A percentile compares a stretch with the other conserved stretches of the same genome.
These are phyloP conservation scores for Asterochloris erici DNA, from an alignment of 139 green algal genomes.

Conservation along the genomic window DNA sequence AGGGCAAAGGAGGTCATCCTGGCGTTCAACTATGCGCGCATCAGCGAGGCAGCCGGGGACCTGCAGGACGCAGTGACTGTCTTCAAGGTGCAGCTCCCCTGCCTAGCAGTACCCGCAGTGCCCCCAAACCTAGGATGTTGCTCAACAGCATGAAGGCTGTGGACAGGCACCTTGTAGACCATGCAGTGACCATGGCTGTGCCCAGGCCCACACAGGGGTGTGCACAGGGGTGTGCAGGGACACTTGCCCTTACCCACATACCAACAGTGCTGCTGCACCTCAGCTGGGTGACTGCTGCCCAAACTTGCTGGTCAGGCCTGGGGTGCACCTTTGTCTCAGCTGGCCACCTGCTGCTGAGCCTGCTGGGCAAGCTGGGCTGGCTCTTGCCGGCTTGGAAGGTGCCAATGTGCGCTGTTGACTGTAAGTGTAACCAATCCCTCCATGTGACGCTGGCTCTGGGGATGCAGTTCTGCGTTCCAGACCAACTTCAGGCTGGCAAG, in stretches of 20 bases:
- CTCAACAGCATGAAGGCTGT: neutral
- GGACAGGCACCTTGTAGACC: neutral
- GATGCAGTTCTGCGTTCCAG: too few relatives aligned
- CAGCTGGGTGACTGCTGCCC: too few relatives aligned
- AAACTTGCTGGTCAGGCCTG: too few relatives aligned
- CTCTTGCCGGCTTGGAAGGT: too few relatives aligned
- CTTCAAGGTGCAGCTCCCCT: constrained; percentile 40
- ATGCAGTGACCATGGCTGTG: neutral
- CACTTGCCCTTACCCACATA: neutral
- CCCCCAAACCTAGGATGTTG: too few relatives aligned
- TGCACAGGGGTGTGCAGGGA: neutral
- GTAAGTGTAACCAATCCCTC: too few relatives aligned
- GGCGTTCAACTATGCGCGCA: constrained; percentile 75
- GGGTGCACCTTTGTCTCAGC: too few relatives aligned
- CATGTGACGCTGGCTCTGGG: too few relatives aligned
- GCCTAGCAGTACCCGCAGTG: too few relatives aligned
- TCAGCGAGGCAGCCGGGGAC: constrained; percentile 68
- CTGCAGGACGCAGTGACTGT: constrained; percentile 37
- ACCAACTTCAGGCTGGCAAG: neutral
- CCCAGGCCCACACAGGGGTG: neutral
- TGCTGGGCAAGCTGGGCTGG: too few relatives aligned
- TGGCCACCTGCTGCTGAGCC: too few relatives aligned
- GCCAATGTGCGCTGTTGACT: too few relatives aligned
- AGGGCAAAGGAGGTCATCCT: constrained; percentile 56
- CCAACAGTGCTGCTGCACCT: neutral